Conservation (phyloP, 192 early-diverging fungal species). For the Kickxella alabastrina region DNA sequence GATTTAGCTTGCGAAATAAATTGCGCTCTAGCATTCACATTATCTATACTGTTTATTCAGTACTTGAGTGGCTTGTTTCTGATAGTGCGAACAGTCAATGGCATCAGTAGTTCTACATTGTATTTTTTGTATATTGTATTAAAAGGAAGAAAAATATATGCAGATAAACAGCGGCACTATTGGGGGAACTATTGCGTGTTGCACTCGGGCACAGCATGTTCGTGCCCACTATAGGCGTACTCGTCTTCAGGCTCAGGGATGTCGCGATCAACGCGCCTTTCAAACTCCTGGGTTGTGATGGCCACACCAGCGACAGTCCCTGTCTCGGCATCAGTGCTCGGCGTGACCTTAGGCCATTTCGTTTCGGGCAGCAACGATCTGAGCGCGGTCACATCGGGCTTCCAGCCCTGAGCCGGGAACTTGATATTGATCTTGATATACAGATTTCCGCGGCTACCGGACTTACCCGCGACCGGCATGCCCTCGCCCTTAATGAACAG, state of each 20-base stretch:
- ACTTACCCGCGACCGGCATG: conserved; percentile 82
- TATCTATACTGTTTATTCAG: too few relatives aligned
- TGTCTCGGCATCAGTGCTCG: too few relatives aligned
- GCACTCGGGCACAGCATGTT: conserved; percentile 14
- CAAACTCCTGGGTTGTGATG: conserved; percentile 14
- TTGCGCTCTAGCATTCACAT: too few relatives aligned
- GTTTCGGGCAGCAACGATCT: conserved; percentile 10
- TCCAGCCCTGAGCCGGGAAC: conserved; percentile 65
- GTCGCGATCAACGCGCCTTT: conserved; percentile 6
- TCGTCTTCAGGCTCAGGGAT: conserved; percentile 2
- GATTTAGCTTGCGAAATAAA: too few relatives aligned
- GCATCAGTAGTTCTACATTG: too few relatives aligned
- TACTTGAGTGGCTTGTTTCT: too few relatives aligned
- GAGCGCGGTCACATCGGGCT: conserved; percentile 18
- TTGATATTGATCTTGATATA: conserved; percentile 82
- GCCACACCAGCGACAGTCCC: too few relatives aligned
- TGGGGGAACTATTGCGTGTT: conserved; percentile 19
- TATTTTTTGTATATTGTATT: too few relatives aligned
- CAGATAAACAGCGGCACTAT: too few relatives aligned
- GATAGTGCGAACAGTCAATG: too few relatives aligned
- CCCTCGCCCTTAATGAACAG: conserved; percentile 85
- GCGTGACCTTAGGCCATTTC: too few relatives aligned
- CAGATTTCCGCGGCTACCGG: conserved; percentile 79
- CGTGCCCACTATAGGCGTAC: conserved; percentile 3
- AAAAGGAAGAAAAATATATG: too few relatives aligned